These are phyloP conservation scores for Agaricus subrufescens DNA, from an alignment of 768 basidiomycete genomes.

Conservation along the genomic window DNA sequence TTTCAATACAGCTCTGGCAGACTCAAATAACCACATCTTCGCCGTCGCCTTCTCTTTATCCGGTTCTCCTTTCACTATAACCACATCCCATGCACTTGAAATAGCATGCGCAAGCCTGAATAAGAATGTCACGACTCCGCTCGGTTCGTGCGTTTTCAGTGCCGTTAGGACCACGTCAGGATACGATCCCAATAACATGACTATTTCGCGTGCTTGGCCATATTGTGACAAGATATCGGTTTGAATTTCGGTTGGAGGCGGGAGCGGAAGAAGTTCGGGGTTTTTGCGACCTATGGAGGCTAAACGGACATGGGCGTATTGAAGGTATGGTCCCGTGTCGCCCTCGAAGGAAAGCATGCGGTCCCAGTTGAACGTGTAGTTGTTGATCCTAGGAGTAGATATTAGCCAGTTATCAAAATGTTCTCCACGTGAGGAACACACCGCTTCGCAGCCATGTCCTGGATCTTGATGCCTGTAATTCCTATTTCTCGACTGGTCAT, in stretches of 20 bases:
- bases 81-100: constrained; percentile 87
- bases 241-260: constrained; percentile 61
- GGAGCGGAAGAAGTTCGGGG: constrained; percentile 76
- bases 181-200: constrained; percentile 81
- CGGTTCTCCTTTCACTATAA: constrained; percentile 79
- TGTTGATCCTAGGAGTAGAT: constrained; percentile 65
- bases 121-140: constrained; percentile 85
- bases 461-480: constrained; percentile 94
- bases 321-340: constrained; percentile 91
- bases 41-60: constrained; percentile 77
- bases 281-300: constrained; percentile 91
- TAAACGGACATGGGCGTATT: constrained; percentile 94
- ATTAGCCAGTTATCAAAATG: neutral
- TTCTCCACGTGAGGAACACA: constrained; percentile 25
- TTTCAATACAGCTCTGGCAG: constrained; percentile 85
- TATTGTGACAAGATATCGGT: constrained; percentile 60
- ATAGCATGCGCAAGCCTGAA: constrained; percentile 87
- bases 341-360: constrained; percentile 94
- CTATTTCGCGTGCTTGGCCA: constrained; percentile 73
- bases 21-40: constrained; percentile 83
- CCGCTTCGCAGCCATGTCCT: constrained; percentile 95
- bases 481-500: constrained; percentile 77
- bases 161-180: constrained; percentile 89
- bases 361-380: constrained; percentile 93
- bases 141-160: constrained; percentile 81